A percentile compares a stretch with the other conserved stretches of the same genome.
Conservation (phyloP, 2,329 filamentous ascomycete species). For the Aspergillus tubingensis region DNA sequence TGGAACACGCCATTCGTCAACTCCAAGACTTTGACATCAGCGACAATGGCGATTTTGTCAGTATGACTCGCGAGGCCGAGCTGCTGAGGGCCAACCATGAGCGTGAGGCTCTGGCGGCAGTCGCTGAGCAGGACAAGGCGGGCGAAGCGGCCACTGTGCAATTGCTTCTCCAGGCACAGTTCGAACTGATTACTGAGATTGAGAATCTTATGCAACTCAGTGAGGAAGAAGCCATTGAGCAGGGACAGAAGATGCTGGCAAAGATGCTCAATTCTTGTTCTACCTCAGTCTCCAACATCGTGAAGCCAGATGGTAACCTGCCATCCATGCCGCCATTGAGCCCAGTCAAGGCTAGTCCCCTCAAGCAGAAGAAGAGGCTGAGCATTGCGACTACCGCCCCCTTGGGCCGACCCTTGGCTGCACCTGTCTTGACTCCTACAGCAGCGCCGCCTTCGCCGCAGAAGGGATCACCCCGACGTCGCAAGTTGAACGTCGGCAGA, state of each 20-base stretch:
- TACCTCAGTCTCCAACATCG: conserved; percentile 74
- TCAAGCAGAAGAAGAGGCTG: conserved; percentile 66
- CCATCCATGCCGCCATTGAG: conserved; percentile 61
- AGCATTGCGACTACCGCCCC: conserved; percentile 40
- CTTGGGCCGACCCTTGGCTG: conserved; percentile 27
- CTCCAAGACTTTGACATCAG: conserved; percentile 69
- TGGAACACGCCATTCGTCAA: conserved; percentile 81
- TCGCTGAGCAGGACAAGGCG: conserved; percentile 80
- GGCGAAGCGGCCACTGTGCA: conserved; percentile 79
- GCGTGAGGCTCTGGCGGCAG: conserved; percentile 72
- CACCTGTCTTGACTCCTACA: conserved; percentile 32
- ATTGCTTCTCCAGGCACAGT: conserved; percentile 82
- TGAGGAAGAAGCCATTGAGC: conserved; percentile 77
- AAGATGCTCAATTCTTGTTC: conserved; percentile 77
- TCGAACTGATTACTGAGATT: conserved; percentile 84
- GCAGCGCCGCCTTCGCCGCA: conserved; percentile 60
- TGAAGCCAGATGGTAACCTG: conserved; percentile 81
- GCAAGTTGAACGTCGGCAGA: conserved; percentile 62
- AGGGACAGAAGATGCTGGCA: conserved; percentile 74
- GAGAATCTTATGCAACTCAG: conserved; percentile 79
- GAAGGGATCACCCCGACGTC: conserved; percentile 77
- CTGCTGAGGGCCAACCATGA: conserved; percentile 80
- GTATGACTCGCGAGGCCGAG: conserved; percentile 78
- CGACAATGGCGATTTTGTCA: conserved; percentile 69
- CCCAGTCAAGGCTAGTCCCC: conserved; percentile 68